Percentiles rank a stretch among this genome's conserved stretches.
These are phyloP conservation scores for Aristolochia fimbriata DNA, from an alignment of 164 flowering plant species.

Conservation along the genomic window DNA sequence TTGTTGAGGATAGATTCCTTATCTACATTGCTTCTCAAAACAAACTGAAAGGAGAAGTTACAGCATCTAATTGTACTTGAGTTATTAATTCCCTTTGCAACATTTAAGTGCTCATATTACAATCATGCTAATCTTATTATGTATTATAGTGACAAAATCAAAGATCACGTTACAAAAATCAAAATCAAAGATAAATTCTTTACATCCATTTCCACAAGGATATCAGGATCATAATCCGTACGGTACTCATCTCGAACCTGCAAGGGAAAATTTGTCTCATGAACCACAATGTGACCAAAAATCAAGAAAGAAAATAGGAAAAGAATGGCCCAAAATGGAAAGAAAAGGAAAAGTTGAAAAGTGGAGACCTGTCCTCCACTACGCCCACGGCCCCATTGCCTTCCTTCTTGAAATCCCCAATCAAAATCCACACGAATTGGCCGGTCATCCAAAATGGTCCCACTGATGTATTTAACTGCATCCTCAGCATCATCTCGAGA, in stretches of 20 bases:
- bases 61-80: no score
- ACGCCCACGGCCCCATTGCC: slow-evolving; percentile 99
- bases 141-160: no score
- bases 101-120: no score
- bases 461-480: slow-evolving; percentile 89
- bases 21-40: no score
- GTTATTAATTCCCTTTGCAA: no score
- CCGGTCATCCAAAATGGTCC: slow-evolving; percentile 96
- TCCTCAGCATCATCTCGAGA: slow-evolving; percentile 93
- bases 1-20: no score
- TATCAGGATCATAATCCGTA: slow-evolving; percentile 98
- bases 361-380: slow-evolving; percentile 89
- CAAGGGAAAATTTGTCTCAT: neutral
- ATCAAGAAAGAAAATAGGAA: neutral
- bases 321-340: neutral
- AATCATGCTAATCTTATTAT: no score
- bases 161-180: no score
- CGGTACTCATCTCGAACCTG: slow-evolving; percentile 99
- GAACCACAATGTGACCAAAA: neutral
- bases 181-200: no score
- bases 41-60: no score
- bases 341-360: neutral
- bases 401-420: slow-evolving; percentile 98
- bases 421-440: slow-evolving; percentile 98
- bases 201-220: slow-evolving; percentile 36